These are phyloP conservation scores for Pestalotiopsis sp. DNA, from an alignment of 2,329 filamentous ascomycete species.

Conservation along the genomic window DNA sequence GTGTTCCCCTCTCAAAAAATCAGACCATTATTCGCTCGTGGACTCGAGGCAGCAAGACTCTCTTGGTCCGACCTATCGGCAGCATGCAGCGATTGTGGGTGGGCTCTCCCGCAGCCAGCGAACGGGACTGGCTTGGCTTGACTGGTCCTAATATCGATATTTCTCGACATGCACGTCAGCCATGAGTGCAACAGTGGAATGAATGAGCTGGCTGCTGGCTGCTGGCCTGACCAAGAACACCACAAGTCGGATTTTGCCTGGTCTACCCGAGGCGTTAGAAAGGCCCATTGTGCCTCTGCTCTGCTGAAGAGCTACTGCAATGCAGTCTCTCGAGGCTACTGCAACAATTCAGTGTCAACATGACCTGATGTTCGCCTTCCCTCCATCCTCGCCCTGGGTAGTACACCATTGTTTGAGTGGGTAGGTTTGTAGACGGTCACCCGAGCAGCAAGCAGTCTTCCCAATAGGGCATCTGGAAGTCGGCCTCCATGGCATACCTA, in stretches of 20 bases:
- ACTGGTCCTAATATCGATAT: background rate
- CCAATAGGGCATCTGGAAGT: background rate
- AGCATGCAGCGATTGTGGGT: background rate
- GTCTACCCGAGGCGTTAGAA: background rate
- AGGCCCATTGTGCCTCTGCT: background rate
- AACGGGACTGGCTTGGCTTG: background rate
- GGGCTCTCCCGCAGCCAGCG: background rate
- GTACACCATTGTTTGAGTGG: background rate
- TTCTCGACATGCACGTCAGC: constrained; percentile 9
- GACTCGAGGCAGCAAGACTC: background rate
- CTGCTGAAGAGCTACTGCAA: background rate
- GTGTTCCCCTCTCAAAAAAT: constrained; percentile 5
- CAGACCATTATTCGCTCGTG: background rate
- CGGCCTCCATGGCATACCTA: background rate
- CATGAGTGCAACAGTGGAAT: background rate
- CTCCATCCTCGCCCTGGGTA: background rate
- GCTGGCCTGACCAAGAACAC: background rate
- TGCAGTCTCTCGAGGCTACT: background rate
- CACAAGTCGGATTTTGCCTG: background rate
- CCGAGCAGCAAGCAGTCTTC: background rate
- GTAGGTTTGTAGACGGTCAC: background rate
- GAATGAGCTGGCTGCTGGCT: background rate
- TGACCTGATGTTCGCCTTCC: background rate
- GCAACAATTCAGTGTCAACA: background rate
- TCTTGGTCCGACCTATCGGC: background rate